Base-by-base conservation (phyloP, 75 land plant species). In the Selaginella tamariscina region DNA sequence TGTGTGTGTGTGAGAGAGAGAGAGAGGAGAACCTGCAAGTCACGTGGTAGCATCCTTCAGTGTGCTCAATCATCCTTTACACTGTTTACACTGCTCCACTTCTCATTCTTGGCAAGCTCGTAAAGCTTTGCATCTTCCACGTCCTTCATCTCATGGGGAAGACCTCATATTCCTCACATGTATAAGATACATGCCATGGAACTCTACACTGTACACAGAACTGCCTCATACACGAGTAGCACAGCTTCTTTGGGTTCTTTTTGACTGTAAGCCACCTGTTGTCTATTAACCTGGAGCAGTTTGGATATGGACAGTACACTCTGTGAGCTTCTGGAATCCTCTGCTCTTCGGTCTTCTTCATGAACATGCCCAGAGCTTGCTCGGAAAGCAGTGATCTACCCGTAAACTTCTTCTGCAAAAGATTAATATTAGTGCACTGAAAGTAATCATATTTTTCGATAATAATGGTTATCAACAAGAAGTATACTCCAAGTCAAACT, bases 21-120 rank as follows among this genome's bases (percentile, higher is more conserved):
- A n/a, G n/a, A n/a, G n/a, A n/a, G n/a, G n/a, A n/a, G n/a, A 73
- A 89, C 97, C 87, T 78, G 88, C 98, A 93, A 33, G 90, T 88
- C 77, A 92, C 86, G 70, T 92, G 97, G 70, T 74, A 84, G 81
- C 97, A 92, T 24, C 97, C 94, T 71, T 89, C 90, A 68, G 81
- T 79, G 44, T 86, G 84, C 72, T 93, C 98, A 78, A 93, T 85
- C 98, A 93, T 81, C 66, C 93, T 32, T 80, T 73, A 74, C 98
- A 93, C 77, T 89, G 89, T 21, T 60, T 70, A 72, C 98, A 93
- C n/a, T 84, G 85, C 78, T 80, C 98, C 98, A 93, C n/a, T 70
- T 54, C 57, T 78, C 68, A 20, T 69, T 56, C 20, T 71, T 66
- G 39, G 95, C 95, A 55, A 93, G 79, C 32, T 74, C 73, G 62